phyloP scores from a whole-genome alignment of 1,284 basidiomycete species.

The Trametes polyzona region DNA sequence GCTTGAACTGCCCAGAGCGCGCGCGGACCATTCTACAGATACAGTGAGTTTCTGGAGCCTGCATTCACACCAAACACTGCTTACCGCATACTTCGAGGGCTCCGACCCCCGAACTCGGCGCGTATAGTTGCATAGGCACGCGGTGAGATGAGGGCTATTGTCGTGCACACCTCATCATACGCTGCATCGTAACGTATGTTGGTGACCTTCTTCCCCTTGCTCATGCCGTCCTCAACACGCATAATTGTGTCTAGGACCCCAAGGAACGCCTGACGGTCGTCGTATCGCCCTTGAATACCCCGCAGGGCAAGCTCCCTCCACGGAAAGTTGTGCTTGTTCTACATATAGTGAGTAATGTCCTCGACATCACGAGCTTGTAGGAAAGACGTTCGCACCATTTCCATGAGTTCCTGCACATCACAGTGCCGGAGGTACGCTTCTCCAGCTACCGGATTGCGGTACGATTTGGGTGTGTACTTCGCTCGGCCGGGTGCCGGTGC shows the following conservation, averaged over 20 bases:
- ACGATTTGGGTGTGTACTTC: constrained; percentile 14
- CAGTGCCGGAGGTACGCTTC: background rate
- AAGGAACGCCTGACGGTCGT: background rate
- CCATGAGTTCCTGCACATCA: constrained; percentile 5
- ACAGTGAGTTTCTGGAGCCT: background rate
- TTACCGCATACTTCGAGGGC: constrained; percentile 1
- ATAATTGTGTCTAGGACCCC: constrained; percentile 1
- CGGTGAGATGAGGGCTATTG: background rate
- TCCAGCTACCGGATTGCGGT: background rate
- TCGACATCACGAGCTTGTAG: too few species aligned
- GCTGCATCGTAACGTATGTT: constrained; percentile 1
- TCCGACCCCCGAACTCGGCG: constrained; percentile 3
- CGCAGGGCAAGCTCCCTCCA: background rate
- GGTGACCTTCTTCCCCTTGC: constrained; percentile 1
- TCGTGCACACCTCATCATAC: background rate
- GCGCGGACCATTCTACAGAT: background rate
- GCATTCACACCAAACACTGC: background rate
- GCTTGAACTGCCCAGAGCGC: background rate
- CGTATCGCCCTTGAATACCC: background rate
- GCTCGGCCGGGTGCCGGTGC: background rate
- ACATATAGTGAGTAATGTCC: background rate
- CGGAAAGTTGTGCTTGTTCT: background rate
- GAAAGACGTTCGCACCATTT: constrained; percentile 1
- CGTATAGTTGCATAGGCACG: background rate
- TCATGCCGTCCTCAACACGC: background rate